Evolutionary conservation across 805 yeast species (phyloP), one percentile per base, ranked within the genome.

Genomic region (Teunomyces lycoperdinae): DNA sequence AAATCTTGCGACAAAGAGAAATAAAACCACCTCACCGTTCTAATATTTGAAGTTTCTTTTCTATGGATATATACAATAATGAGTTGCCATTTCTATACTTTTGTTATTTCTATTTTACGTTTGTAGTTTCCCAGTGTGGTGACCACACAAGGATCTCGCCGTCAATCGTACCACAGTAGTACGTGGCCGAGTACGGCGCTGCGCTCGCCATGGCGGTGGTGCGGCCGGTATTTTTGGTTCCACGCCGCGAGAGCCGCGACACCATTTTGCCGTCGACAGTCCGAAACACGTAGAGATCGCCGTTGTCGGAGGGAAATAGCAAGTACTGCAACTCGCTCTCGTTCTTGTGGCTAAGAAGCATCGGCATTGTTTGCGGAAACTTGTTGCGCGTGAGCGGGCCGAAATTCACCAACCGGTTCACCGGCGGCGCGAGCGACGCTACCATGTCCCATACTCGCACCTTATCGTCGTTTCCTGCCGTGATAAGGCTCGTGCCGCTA

Each of bases 381-480:
- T 80, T 78, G 63, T 88, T 87, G 48, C 90, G 76, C 1, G 88
- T 79, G 45, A 84, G 68, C 0, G 95, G 94, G 0, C 96, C 96
- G 61, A 84, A 88, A 55, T 87, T 87, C 29, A 85, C 73, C 30
- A 84, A 72, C 52, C 81, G 80, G 58, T 88, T 87, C 26, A 78
- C 61, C 0, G 79, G 73, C 0, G 79, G 77, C 3, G 67, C 60
- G 20, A 50, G 16, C 11, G 67, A 53, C 11, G 66, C 51, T 9
- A 64, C 58, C 65, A 87, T 67, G 54, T 85, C 84, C 97, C 97
- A 91, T 1, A 85, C 80, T 14, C 89, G 68, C 8, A 89, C 76
- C 56, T 81, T 85, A 45, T 90, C 96, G 63, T 91, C 97, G 44
- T 80, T 77, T 0, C 96, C 97, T 0, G 85, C 71, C 1, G 89